Evolutionary conservation across 2,329 filamentous ascomycete species (phyloP).

Genomic region (Phoma sp.): DNA sequence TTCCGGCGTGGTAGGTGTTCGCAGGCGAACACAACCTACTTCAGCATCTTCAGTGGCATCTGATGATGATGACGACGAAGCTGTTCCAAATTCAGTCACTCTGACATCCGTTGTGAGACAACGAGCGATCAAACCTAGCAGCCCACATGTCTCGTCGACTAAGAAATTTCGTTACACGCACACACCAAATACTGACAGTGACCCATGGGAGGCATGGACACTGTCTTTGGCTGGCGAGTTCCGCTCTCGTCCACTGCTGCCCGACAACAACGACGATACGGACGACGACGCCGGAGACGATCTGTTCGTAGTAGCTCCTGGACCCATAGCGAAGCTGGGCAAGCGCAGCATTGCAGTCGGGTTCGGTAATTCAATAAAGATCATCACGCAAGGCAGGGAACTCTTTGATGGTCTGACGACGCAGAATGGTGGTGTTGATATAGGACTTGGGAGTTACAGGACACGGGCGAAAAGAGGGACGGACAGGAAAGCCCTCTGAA

Average conservation of each 20-base stretch:
- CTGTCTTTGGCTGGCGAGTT: conserved; percentile 57
- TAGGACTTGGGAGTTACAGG: conserved; percentile 7
- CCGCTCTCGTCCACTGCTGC: conserved; percentile 47
- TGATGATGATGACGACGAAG: conserved; percentile 27
- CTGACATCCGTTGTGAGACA: conserved; percentile 38
- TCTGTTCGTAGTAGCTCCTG: conserved; percentile 70
- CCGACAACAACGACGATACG: conserved; percentile 24
- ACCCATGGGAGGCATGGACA: conserved; percentile 63
- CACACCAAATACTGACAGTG: conserved; percentile 27
- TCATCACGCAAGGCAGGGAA: conserved; percentile 71
- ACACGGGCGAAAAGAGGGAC: conserved; percentile 6
- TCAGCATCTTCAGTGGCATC: conserved; percentile 39
- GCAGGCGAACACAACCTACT: conserved; percentile 52
- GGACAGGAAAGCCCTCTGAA: conserved; percentile 10
- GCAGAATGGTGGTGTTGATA: conserved; percentile 3
- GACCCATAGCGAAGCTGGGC: conserved; percentile 69
- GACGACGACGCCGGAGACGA: conserved; percentile 48
- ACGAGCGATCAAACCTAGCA: conserved; percentile 27
- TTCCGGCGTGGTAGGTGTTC: conserved; percentile 68
- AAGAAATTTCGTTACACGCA: conserved; percentile 4
- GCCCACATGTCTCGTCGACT: conserved; percentile 13
- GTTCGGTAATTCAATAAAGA: conserved; percentile 75
- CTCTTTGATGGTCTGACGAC: conserved; percentile 58
- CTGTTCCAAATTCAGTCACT: conserved; percentile 14
- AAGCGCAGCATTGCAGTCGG: conserved; percentile 71